Conservation (phyloP, 495 filamentous ascomycete genomes). For the Neurospora pannonica region DNA sequence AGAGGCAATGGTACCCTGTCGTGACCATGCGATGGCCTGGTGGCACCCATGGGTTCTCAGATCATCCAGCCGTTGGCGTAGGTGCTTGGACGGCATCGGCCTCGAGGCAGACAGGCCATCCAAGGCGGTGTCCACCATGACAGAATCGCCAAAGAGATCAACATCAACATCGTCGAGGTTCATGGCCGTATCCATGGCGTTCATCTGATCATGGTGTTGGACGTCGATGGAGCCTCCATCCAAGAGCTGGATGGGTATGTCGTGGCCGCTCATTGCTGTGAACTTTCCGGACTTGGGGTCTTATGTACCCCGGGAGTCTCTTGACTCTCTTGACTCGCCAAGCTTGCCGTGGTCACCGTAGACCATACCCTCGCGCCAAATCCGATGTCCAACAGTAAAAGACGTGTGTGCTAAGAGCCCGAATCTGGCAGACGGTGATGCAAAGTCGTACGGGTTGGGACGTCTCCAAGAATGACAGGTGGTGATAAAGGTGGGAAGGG, state of each 20-base stretch:
- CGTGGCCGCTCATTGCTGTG: conserved; percentile 17
- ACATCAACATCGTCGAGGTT: conserved; percentile 61
- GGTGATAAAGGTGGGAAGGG: background rate
- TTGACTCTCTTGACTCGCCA: background rate
- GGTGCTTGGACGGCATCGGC: conserved; percentile 49
- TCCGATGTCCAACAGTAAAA: background rate
- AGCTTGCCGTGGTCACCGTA: background rate
- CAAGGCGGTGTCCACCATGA: conserved; percentile 36
- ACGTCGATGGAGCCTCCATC: conserved; percentile 11
- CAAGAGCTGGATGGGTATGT: conserved; percentile 27
- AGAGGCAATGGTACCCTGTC: conserved; percentile 74
- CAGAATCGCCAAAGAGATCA: conserved; percentile 68
- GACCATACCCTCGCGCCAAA: background rate
- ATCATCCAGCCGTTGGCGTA: conserved; percentile 69
- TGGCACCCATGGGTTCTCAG: conserved; percentile 69
- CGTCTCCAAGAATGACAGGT: background rate
- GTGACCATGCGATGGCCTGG: conserved; percentile 88
- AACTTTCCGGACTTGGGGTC: background rate
- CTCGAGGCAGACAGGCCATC: conserved; percentile 30
- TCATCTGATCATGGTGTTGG: conserved; percentile 7
- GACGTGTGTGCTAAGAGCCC: background rate
- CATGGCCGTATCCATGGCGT: conserved; percentile 24
- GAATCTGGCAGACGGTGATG: background rate
- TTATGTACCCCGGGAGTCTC: background rate
- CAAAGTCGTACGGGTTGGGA: background rate